These are phyloP conservation scores for Tagetes erecta DNA, from an alignment of 129 eudicot species.

Conservation along the genomic window DNA sequence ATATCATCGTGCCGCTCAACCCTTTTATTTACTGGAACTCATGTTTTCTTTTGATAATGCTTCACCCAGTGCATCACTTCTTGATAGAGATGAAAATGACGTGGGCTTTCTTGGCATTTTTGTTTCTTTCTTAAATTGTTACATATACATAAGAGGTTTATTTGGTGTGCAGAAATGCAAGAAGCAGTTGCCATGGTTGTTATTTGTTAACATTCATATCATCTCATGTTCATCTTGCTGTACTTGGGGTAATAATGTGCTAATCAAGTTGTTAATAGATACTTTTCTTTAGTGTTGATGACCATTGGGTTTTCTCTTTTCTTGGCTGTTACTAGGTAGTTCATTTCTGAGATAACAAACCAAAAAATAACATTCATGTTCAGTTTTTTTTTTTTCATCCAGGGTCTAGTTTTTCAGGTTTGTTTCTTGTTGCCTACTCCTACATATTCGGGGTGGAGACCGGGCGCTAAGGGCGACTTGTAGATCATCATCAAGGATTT, in stretches of 20 bases:
- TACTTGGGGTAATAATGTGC: conserved; percentile 37
- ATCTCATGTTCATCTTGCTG: conserved; percentile 67
- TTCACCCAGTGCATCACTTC: conserved; percentile 39
- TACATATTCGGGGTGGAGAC: conserved; percentile 66
- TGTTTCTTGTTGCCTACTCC: conserved; percentile 65
- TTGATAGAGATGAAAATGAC: conserved; percentile 27
- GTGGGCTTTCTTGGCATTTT: conserved; percentile 34
- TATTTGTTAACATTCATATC: conserved; percentile 54
- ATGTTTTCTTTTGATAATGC: conserved; percentile 9
- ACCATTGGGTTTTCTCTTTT: conserved; percentile 63
- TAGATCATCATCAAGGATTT: no score
- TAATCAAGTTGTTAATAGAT: no score
- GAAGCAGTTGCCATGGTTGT: conserved; percentile 44
- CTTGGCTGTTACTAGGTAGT: conserved; percentile 65
- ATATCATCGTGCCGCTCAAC: no score
- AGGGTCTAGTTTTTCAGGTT: conserved; percentile 43
- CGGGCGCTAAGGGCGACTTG: conserved; percentile 43
- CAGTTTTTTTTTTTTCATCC: background rate
- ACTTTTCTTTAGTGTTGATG: conserved; percentile 41
- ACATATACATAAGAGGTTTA: background rate
- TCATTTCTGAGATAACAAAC: background rate
- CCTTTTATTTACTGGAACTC: no score
- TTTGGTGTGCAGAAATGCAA: conserved; percentile 42
- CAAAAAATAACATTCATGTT: background rate
- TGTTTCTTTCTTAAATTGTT: background rate